phyloP scores from a whole-genome alignment of 1,139 yeast genomes.

The Yamadazyma oceani region DNA sequence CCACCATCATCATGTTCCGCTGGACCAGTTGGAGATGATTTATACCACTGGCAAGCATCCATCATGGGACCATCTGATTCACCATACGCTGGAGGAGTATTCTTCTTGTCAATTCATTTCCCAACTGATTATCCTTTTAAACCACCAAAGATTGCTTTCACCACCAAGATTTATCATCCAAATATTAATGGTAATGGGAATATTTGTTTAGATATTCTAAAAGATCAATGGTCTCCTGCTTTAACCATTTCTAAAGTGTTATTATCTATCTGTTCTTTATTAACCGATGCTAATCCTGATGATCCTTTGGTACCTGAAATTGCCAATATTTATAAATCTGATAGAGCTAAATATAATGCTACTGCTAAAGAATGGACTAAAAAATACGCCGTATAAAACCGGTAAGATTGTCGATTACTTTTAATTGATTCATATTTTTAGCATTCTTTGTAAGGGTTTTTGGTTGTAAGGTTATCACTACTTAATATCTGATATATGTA shows the following conservation, averaged over 20 bases:
- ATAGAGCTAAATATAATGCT: constrained; percentile 90
- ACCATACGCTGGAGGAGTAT: constrained; percentile 92
- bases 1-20: constrained; percentile 99
- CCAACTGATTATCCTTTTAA: constrained; percentile 95
- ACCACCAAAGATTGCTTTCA: constrained; percentile 90
- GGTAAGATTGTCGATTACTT: not conserved
- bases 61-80: constrained; percentile 96
- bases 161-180: constrained; percentile 89
- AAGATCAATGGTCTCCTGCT: constrained; percentile 93
- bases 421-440: not conserved
- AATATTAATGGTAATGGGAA: constrained; percentile 87
- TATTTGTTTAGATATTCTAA: constrained; percentile 80
- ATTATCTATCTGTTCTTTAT: constrained; percentile 82
- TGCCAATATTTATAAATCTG: constrained; percentile 95
- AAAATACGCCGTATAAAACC: constrained; percentile 81
- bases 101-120: constrained; percentile 87
- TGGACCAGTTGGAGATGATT: constrained; percentile 97
- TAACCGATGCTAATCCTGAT: constrained; percentile 98
- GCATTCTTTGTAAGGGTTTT: not conserved
- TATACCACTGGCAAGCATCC: constrained; percentile 96
- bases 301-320: constrained; percentile 99
- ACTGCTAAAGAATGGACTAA: constrained; percentile 99
- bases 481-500: not conserved
- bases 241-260: constrained; percentile 86
- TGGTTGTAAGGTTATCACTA: not conserved